Evolutionary conservation across 495 filamentous ascomycete genomes (phyloP).

Genomic region (Tuber indicum): DNA sequence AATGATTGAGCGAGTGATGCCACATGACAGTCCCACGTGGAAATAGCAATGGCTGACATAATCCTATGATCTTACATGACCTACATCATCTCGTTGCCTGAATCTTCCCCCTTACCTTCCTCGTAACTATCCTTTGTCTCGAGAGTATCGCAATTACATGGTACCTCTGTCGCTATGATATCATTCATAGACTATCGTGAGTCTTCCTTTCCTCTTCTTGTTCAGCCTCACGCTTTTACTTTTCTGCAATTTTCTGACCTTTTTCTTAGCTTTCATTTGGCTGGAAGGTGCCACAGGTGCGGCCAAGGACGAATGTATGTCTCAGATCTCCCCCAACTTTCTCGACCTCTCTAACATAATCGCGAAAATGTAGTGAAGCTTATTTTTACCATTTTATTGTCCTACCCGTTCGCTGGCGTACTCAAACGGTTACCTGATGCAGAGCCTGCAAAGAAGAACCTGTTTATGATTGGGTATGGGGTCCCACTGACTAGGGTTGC

Average conservation of each 20-base stretch:
- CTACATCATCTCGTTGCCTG: slow-evolving; percentile 22
- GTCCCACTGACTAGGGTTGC: neutral
- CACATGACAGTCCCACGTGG: slow-evolving; percentile 27
- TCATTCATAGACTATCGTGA: slow-evolving; percentile 77
- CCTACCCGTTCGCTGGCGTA: slow-evolving; percentile 82
- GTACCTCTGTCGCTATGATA: slow-evolving; percentile 55
- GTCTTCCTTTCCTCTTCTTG: slow-evolving; percentile 36
- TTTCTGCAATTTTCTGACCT: slow-evolving; percentile 29
- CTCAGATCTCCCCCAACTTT: slow-evolving; percentile 7
- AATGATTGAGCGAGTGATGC: slow-evolving; percentile 23
- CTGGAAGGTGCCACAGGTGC: slow-evolving; percentile 61
- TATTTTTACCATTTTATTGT: slow-evolving; percentile 81
- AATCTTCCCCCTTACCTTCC: slow-evolving; percentile 14
- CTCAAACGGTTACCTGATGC: slow-evolving; percentile 86
- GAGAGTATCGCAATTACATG: slow-evolving; percentile 19
- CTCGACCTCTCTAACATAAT: slow-evolving; percentile 1
- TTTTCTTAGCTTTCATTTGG: slow-evolving; percentile 62
- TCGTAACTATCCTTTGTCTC: slow-evolving; percentile 15
- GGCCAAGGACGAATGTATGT: slow-evolving; percentile 77
- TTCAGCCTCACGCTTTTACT: neutral
- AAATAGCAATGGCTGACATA: slow-evolving; percentile 21
- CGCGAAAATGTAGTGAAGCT: slow-evolving; percentile 66
- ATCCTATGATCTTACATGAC: slow-evolving; percentile 25
- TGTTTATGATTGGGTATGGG: slow-evolving; percentile 69
- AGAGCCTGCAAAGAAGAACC: slow-evolving; percentile 79